These are phyloP conservation scores for Termitomyces eurrhizus DNA, from an alignment of 768 basidiomycete genomes.

Conservation along the genomic window DNA sequence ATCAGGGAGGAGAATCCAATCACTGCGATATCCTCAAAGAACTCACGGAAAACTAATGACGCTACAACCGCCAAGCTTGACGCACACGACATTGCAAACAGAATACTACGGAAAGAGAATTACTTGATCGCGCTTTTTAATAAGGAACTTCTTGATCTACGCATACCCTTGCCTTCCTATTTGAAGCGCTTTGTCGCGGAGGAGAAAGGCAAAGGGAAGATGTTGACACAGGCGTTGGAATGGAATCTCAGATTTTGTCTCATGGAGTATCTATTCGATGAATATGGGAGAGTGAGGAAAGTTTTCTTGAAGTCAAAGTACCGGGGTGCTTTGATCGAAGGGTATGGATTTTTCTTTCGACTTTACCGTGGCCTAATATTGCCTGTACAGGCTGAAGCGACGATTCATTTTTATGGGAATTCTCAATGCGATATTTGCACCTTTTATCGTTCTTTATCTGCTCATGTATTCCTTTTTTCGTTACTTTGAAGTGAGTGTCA, in stretches of 20 bases:
- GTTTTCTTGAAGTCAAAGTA: slow-evolving; percentile 89
- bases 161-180: slow-evolving; percentile 69
- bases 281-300: slow-evolving; percentile 85
- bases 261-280: slow-evolving; percentile 92
- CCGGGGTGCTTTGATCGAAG: slow-evolving; percentile 71
- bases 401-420: slow-evolving; percentile 97
- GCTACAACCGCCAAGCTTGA: slow-evolving; percentile 85
- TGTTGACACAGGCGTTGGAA: slow-evolving; percentile 86
- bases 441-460: slow-evolving; percentile 95
- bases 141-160: slow-evolving; percentile 89
- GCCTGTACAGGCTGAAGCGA: slow-evolving; percentile 56
- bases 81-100: slow-evolving; percentile 96
- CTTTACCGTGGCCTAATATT: neutral
- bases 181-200: slow-evolving; percentile 48
- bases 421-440: slow-evolving; percentile 91
- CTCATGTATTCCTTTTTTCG: slow-evolving; percentile 99
- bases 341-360: slow-evolving; percentile 39
- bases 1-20: slow-evolving; percentile 93
- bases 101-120: slow-evolving; percentile 97
- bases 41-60: slow-evolving; percentile 45
- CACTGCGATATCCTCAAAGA: slow-evolving; percentile 75
- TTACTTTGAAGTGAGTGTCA: slow-evolving; percentile 84
- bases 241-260: slow-evolving; percentile 98
- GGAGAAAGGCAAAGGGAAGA: slow-evolving; percentile 66
- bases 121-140: slow-evolving; percentile 98